phyloP scores from a whole-genome alignment of 2,329 filamentous ascomycete genomes.

The Cercospora berteroae region DNA sequence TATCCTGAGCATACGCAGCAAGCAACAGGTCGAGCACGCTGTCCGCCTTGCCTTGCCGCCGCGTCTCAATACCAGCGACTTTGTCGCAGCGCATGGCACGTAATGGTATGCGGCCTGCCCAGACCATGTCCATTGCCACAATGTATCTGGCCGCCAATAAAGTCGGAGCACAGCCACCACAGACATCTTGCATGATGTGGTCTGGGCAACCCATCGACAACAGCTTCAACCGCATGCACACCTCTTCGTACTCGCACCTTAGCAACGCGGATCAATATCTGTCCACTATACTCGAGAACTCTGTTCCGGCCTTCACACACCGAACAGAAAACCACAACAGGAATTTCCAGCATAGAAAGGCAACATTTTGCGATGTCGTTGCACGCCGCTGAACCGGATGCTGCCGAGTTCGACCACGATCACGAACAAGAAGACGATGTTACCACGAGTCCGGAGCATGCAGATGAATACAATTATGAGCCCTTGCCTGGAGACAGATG shows the following conservation, averaged over 20 bases:
- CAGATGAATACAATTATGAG: neutral
- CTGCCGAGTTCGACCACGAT: neutral
- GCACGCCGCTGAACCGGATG: neutral
- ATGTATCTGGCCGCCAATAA: neutral
- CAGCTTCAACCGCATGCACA: neutral
- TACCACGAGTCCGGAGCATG: neutral
- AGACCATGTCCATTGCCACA: neutral
- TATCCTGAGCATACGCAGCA: neutral
- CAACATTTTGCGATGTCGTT: neutral
- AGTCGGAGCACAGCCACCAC: neutral
- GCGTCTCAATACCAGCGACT: neutral
- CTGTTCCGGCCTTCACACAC: neutral
- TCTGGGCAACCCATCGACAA: neutral
- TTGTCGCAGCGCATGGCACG: neutral
- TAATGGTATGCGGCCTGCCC: neutral
- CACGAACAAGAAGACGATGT: neutral
- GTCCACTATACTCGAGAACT: neutral
- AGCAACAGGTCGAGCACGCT: neutral
- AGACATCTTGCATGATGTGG: neutral
- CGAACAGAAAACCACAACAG: neutral
- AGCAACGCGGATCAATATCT: neutral
- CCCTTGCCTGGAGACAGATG: neutral
- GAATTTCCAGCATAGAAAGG: neutral
- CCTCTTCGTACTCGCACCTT: neutral
- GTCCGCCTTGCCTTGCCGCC: neutral